phyloP scores from a whole-genome alignment of 2,329 filamentous ascomycete species.

The Trichoderma gracile region DNA sequence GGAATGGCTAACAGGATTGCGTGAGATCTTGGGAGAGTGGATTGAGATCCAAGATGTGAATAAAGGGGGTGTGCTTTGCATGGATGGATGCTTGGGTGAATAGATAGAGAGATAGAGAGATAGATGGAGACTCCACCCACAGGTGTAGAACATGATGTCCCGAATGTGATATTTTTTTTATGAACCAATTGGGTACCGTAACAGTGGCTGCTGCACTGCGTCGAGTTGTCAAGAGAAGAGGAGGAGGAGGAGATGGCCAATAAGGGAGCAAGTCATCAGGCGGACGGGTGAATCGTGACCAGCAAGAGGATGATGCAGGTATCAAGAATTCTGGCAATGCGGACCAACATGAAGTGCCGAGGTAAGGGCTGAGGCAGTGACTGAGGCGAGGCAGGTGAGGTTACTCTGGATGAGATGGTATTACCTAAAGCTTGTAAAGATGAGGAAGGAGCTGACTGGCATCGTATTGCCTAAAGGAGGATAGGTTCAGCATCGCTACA shows the following conservation, averaged over 20 bases:
- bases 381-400: too few species aligned
- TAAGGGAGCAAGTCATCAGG: neutral
- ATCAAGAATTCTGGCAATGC: neutral
- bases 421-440: too few species aligned
- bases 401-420: too few species aligned
- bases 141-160: conserved; percentile 18
- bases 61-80: neutral
- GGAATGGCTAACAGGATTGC: too few species aligned
- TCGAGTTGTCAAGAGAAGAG: neutral
- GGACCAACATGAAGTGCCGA: too few species aligned
- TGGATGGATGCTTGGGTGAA: neutral
- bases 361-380: too few species aligned
- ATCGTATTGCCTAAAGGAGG: too few species aligned
- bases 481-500: too few species aligned
- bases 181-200: neutral
- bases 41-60: neutral
- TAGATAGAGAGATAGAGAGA: too few species aligned
- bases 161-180: neutral
- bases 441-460: too few species aligned
- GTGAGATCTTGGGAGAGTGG: neutral
- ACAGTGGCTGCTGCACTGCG: neutral
- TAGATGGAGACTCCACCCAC: conserved; percentile 7
- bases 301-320: neutral
- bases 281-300: neutral
- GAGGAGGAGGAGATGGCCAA: neutral